Evolutionary conservation across 2,329 filamentous ascomycete genomes (phyloP).

Genomic region (Neobulgaria alba): DNA sequence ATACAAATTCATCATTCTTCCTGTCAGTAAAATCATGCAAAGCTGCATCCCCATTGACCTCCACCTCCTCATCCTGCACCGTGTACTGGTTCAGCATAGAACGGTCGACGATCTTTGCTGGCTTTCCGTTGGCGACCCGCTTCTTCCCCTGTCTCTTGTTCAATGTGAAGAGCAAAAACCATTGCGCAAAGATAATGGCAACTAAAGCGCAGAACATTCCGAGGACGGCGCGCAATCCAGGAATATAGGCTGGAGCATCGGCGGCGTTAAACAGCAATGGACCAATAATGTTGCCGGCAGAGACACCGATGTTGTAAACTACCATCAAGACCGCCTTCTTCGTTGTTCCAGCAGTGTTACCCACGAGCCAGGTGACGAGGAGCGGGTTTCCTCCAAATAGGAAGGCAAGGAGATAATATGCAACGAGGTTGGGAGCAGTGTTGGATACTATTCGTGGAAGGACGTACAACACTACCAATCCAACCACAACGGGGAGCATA

Average conservation of each 20-base stretch:
- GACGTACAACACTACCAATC: constrained; percentile 48
- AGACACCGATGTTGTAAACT: constrained; percentile 53
- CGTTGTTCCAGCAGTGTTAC: constrained; percentile 58
- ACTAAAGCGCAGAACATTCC: constrained; percentile 46
- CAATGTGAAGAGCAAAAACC: constrained; percentile 43
- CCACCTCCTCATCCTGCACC: constrained; percentile 28
- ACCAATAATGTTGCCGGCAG: constrained; percentile 58
- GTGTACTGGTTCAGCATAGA: constrained; percentile 50
- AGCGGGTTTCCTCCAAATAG: constrained; percentile 58
- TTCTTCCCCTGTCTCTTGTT: constrained; percentile 48
- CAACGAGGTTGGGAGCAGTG: constrained; percentile 44
- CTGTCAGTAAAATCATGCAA: constrained; percentile 57
- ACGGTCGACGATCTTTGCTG: constrained; percentile 47
- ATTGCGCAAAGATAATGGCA: constrained; percentile 44
- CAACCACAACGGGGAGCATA: constrained; percentile 51
- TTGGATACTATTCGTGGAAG: constrained; percentile 39
- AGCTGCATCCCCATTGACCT: constrained; percentile 38
- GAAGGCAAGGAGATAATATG: constrained; percentile 59
- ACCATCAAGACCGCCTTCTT: constrained; percentile 59
- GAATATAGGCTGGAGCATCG: constrained; percentile 50
- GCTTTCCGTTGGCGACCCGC: constrained; percentile 51
- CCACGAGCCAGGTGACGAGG: constrained; percentile 60
- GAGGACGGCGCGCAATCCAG: constrained; percentile 46
- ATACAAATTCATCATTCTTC: constrained; percentile 63
- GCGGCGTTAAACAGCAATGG: constrained; percentile 51